Percentiles rank a stretch among this genome's conserved stretches.
These are phyloP conservation scores for Cladosporium cucumerinum DNA, from an alignment of 2,329 filamentous ascomycete genomes.

Conservation along the genomic window DNA sequence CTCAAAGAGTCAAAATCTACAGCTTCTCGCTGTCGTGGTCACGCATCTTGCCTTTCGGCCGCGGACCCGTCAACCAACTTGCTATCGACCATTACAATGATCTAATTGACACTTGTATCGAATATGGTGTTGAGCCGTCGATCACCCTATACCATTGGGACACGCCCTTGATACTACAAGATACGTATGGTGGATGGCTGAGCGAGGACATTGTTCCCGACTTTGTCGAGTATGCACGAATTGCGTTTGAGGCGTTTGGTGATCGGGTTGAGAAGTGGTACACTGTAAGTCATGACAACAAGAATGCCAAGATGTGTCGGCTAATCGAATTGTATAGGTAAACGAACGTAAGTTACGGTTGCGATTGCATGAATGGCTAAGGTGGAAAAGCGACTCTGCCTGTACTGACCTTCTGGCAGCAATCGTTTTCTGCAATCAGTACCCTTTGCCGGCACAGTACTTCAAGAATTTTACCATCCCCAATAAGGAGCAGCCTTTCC, in stretches of 20 bases:
- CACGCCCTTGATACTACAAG: slow-evolving; percentile 20
- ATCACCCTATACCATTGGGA: slow-evolving; percentile 49
- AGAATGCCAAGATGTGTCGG: neutral
- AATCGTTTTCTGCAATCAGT: slow-evolving; percentile 32
- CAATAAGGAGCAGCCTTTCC: slow-evolving; percentile 31
- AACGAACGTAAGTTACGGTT: neutral
- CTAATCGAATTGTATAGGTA: neutral
- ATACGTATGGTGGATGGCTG: slow-evolving; percentile 29
- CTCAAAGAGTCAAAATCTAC: slow-evolving; percentile 35
- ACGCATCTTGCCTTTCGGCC: slow-evolving; percentile 48
- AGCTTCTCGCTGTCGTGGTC: slow-evolving; percentile 48
- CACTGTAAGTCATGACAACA: slow-evolving; percentile 35
- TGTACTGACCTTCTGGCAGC: slow-evolving; percentile 1
- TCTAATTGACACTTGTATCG: slow-evolving; percentile 40
- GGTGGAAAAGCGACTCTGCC: neutral
- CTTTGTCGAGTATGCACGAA: slow-evolving; percentile 41
- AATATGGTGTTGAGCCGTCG: slow-evolving; percentile 43
- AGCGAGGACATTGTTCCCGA: slow-evolving; percentile 37
- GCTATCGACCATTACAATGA: slow-evolving; percentile 47
- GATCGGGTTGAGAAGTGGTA: slow-evolving; percentile 36
- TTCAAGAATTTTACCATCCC: slow-evolving; percentile 38
- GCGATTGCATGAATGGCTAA: too few relatives aligned
- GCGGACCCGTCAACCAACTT: slow-evolving; percentile 45
- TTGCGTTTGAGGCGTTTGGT: slow-evolving; percentile 39
- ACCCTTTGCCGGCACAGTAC: slow-evolving; percentile 35